Conservation (phyloP, 192 early-diverging fungal species). For the Gaertneriomyces semiglobifer region DNA sequence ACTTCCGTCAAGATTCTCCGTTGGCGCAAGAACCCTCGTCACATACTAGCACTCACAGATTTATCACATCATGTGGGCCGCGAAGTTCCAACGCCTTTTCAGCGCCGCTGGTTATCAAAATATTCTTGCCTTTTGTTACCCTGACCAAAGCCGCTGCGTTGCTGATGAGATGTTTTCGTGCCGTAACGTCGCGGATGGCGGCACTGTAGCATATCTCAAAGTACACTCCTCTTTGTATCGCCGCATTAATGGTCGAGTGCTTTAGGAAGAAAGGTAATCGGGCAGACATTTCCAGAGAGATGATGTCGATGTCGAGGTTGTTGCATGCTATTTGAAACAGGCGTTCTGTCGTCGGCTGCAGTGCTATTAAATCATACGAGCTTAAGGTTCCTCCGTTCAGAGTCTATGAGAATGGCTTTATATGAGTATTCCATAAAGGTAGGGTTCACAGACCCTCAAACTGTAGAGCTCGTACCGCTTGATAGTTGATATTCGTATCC, state of each 20-base stretch:
- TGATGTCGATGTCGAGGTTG: slow-evolving; percentile 73
- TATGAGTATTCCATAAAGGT: neutral
- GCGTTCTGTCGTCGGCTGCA: slow-evolving; percentile 69
- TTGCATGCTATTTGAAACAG: slow-evolving; percentile 66
- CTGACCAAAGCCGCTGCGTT: slow-evolving; percentile 66
- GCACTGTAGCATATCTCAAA: slow-evolving; percentile 76
- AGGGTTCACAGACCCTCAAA: neutral
- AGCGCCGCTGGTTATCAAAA: slow-evolving; percentile 72
- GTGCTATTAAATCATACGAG: slow-evolving; percentile 65
- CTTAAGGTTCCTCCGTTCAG: slow-evolving; percentile 23
- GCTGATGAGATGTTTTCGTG: slow-evolving; percentile 60
- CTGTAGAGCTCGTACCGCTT: slow-evolving; percentile 38
- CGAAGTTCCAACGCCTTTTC: slow-evolving; percentile 66
- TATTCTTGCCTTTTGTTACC: slow-evolving; percentile 70
- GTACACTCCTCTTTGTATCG: slow-evolving; percentile 69
- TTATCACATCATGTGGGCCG: slow-evolving; percentile 74
- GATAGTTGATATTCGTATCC: slow-evolving; percentile 54
- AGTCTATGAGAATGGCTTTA: slow-evolving; percentile 9
- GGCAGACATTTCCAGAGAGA: slow-evolving; percentile 66
- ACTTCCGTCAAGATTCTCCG: neutral
- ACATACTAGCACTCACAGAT: slow-evolving; percentile 55
- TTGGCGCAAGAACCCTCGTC: neutral
- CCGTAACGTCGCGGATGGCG: slow-evolving; percentile 60
- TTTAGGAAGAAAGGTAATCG: slow-evolving; percentile 69
- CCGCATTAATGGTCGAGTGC: slow-evolving; percentile 59